These are phyloP conservation scores for Claviceps maximensis DNA, from an alignment of 2,329 filamentous ascomycete genomes.

Conservation along the genomic window DNA sequence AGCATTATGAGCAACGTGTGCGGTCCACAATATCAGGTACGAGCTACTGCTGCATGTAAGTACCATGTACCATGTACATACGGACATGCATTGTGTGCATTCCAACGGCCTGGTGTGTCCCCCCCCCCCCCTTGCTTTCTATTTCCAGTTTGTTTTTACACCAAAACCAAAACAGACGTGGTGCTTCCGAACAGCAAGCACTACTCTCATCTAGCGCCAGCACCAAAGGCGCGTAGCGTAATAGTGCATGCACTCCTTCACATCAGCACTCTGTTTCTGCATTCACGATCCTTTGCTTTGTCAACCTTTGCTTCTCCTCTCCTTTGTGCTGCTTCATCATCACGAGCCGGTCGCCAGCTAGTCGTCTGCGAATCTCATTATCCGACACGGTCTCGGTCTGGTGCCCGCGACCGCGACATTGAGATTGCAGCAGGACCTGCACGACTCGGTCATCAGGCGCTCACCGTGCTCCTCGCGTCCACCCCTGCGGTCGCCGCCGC, in stretches of 20 bases:
- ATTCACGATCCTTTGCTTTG: neutral
- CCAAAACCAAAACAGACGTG: neutral
- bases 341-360: neutral
- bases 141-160: neutral
- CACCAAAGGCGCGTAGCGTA: neutral
- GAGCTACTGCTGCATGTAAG: neutral
- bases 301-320: neutral
- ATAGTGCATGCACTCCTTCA: neutral
- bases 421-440: conserved; percentile 2
- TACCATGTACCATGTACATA: no score
- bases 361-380: neutral
- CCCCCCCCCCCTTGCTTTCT: neutral
- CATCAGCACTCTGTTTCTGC: neutral
- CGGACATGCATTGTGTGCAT: neutral
- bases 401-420: neutral
- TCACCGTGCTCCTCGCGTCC: neutral
- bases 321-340: neutral
- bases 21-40: neutral
- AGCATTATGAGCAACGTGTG: no score
- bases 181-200: no score
- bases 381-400: neutral
- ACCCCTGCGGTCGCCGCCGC: conserved; percentile 3
- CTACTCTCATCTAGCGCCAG: neutral
- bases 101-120: neutral
- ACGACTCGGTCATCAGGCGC: neutral